These are phyloP conservation scores for Dendrobium huoshanense DNA, from an alignment of 106 monocot species.

Conservation along the genomic window DNA sequence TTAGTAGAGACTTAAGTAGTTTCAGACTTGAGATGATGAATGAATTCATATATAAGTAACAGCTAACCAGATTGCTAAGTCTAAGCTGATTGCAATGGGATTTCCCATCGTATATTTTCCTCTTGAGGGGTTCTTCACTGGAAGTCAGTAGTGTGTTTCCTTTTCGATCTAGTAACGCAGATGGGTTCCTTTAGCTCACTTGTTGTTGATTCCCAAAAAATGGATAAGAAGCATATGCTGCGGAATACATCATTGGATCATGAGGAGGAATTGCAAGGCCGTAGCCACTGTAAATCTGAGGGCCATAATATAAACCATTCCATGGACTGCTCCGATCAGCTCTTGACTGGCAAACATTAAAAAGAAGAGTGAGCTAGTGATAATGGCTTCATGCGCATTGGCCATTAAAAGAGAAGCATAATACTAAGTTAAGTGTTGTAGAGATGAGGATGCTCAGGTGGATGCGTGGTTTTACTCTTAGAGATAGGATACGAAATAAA, in stretches of 20 bases:
- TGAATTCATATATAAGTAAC: neutral
- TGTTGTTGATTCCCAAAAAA: constrained; percentile 68
- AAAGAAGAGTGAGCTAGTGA: neutral
- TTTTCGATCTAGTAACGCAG: neutral
- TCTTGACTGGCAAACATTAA: constrained; percentile 20
- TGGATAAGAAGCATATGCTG: constrained; percentile 62
- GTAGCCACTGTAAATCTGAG: constrained; percentile 51
- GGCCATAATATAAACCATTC: constrained; percentile 62
- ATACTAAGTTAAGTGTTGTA: too few relatives aligned
- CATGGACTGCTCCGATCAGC: constrained; percentile 40
- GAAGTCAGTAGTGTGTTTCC: neutral
- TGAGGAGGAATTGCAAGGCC: constrained; percentile 43
- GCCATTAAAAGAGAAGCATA: too few relatives aligned
- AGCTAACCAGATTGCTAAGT: neutral
- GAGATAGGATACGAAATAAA: too few relatives aligned
- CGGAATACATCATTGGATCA: constrained; percentile 58
- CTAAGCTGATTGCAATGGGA: constrained; percentile 3
- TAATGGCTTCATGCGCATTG: neutral
- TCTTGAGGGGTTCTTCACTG: neutral
- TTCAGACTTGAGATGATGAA: neutral
- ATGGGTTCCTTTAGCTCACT: constrained; percentile 44
- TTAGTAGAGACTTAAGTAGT: neutral
- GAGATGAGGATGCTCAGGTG: too few relatives aligned
- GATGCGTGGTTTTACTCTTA: too few relatives aligned
- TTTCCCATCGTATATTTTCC: neutral